These are phyloP conservation scores for Haberlea rhodopensis DNA, from an alignment of 257 asterid genomes.

Conservation along the genomic window DNA sequence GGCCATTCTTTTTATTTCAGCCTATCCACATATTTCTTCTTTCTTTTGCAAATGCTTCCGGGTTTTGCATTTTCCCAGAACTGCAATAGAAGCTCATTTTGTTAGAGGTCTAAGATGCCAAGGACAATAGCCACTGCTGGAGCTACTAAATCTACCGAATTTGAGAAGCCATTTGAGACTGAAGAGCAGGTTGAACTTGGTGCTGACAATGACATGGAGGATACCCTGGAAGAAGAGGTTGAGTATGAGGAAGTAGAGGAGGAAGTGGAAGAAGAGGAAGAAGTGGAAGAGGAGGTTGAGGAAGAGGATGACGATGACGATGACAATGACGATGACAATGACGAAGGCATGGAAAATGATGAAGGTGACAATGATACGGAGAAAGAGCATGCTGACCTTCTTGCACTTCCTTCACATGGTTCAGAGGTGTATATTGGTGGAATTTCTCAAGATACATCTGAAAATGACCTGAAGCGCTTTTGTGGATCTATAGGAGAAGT, in stretches of 20 bases:
- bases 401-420: constrained; percentile 93
- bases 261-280: constrained; percentile 74
- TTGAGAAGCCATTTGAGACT: constrained; percentile 56
- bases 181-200: constrained; percentile 74
- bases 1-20: constrained; percentile 70
- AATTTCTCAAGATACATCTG: constrained; percentile 58
- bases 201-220: constrained; percentile 66
- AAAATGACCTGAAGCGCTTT: constrained; percentile 67
- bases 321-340: constrained; percentile 42
- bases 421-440: constrained; percentile 96
- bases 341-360: constrained; percentile 52
- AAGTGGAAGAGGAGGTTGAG: constrained; percentile 55
- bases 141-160: constrained; percentile 52
- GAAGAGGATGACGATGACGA: constrained; percentile 55
- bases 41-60: constrained; percentile 81
- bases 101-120: constrained; percentile 75
- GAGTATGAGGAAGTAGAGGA: constrained; percentile 92
- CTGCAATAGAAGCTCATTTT: constrained; percentile 56
- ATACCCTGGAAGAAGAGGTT: constrained; percentile 66
- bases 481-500: constrained; percentile 85
- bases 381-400: constrained; percentile 70
- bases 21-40: constrained; percentile 74
- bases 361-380: constrained; percentile 50
- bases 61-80: constrained; percentile 80
- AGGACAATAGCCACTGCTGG: constrained; percentile 65